These are phyloP conservation scores for Metarhizium anisopliae DNA, from an alignment of 2,329 filamentous ascomycete species.

Conservation along the genomic window DNA sequence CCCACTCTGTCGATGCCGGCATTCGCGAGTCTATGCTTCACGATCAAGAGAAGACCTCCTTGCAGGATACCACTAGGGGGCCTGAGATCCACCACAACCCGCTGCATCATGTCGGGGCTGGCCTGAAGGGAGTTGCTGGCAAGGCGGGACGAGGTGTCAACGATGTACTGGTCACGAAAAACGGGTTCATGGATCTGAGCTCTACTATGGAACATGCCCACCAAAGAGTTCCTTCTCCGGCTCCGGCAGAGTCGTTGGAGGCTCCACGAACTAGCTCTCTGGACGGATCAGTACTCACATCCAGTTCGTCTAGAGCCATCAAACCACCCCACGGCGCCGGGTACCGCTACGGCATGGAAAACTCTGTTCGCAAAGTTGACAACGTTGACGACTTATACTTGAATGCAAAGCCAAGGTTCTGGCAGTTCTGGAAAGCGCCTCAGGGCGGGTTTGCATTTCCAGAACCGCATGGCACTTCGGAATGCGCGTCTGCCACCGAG, in stretches of 20 bases:
- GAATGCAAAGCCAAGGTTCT: conserved; percentile 41
- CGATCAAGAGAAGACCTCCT: not conserved
- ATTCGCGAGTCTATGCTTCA: conserved; percentile 29
- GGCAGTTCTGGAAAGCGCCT: conserved; percentile 57
- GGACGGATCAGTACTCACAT: conserved; percentile 28
- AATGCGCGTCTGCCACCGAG: conserved; percentile 26
- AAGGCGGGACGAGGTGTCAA: conserved; percentile 43
- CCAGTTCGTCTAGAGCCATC: conserved; percentile 24
- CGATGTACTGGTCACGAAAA: conserved; percentile 42
- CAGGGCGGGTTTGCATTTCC: conserved; percentile 52
- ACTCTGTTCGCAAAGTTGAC: conserved; percentile 42
- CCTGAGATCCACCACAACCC: conserved; percentile 18
- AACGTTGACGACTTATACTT: conserved; percentile 41
- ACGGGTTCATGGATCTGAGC: conserved; percentile 38
- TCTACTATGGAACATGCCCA: not conserved
- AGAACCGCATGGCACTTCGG: conserved; percentile 46
- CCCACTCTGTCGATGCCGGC: conserved; percentile 39
- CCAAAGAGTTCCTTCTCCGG: conserved; percentile 11
- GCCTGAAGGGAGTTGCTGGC: conserved; percentile 33
- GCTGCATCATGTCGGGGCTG: conserved; percentile 38
- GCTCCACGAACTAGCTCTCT: conserved; percentile 26
- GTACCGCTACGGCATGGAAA: conserved; percentile 21
- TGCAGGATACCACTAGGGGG: conserved; percentile 5
- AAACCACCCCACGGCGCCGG: not conserved
- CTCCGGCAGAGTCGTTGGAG: conserved; percentile 21